phyloP scores from a whole-genome alignment of 768 basidiomycete species.

The Xerocomus potaroensis region DNA sequence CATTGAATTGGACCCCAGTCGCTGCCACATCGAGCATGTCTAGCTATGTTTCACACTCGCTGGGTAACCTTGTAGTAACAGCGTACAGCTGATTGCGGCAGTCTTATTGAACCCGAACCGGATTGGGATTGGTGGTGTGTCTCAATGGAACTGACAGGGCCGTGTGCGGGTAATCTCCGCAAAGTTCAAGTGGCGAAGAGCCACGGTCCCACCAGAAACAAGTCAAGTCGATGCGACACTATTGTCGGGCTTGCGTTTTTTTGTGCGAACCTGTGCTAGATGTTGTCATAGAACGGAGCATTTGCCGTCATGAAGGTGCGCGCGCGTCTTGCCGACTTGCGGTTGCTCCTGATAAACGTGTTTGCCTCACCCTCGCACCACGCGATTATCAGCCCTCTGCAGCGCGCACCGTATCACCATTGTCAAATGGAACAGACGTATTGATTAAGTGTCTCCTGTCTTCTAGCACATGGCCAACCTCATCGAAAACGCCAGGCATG shows the following conservation, averaged over 20 bases:
- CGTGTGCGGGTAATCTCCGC: slow-evolving; percentile 23
- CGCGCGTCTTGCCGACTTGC: slow-evolving; percentile 9
- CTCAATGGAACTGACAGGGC: slow-evolving; percentile 9
- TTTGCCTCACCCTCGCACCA: slow-evolving; percentile 27
- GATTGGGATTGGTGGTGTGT: not conserved
- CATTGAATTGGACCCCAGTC: not conserved
- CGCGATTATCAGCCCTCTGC: slow-evolving; percentile 33
- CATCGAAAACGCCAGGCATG: slow-evolving; percentile 35
- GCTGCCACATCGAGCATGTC: not conserved
- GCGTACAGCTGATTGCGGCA: slow-evolving; percentile 2
- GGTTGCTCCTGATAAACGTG: slow-evolving; percentile 26
- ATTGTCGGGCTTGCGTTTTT: slow-evolving; percentile 2
- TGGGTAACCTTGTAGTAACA: not conserved
- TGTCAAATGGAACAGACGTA: slow-evolving; percentile 16
- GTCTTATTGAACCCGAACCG: slow-evolving; percentile 2
- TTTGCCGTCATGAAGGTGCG: slow-evolving; percentile 12
- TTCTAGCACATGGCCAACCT: slow-evolving; percentile 28
- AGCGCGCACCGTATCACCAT: slow-evolving; percentile 31
- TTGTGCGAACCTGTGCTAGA: slow-evolving; percentile 15
- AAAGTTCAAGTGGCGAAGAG: not conserved
- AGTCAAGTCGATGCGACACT: not conserved
- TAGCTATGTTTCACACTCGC: not conserved
- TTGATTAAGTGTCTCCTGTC: slow-evolving; percentile 23
- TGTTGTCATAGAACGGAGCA: slow-evolving; percentile 1
- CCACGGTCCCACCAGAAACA: not conserved